Evolutionary conservation across 768 basidiomycete species (phyloP).

Genomic region (Brasilioporus rufonigricans): DNA sequence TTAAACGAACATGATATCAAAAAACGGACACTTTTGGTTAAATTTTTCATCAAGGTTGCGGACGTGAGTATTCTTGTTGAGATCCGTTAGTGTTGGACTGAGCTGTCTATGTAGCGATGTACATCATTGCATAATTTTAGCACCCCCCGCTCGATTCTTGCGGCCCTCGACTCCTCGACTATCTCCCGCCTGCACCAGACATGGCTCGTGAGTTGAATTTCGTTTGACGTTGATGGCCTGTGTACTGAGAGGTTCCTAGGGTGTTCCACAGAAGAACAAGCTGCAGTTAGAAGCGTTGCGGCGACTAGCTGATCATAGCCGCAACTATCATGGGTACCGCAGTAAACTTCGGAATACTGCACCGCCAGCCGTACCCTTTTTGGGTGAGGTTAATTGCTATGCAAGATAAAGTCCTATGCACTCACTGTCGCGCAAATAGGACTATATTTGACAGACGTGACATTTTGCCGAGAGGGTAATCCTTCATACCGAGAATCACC

Average conservation of each 20-base stretch:
- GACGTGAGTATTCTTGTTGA: constrained; percentile 57
- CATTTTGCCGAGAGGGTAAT: constrained; percentile 95
- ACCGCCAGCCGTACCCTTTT: constrained; percentile 92
- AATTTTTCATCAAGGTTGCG: constrained; percentile 92
- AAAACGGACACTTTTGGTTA: constrained; percentile 73
- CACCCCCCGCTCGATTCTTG: constrained; percentile 87
- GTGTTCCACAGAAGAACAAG: constrained; percentile 83
- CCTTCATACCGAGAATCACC: constrained; percentile 82
- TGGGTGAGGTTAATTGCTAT: constrained; percentile 51
- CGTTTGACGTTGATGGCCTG: background rate
- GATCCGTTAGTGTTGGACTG: constrained; percentile 8
- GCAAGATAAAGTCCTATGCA: background rate
- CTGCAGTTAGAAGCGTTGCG: constrained; percentile 74
- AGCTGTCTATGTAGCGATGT: constrained; percentile 62
- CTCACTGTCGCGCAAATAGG: constrained; percentile 42
- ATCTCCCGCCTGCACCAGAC: constrained; percentile 91
- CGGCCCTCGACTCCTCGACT: constrained; percentile 93
- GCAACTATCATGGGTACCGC: constrained; percentile 92
- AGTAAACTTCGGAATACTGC: constrained; percentile 81
- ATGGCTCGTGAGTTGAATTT: constrained; percentile 70
- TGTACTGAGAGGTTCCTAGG: constrained; percentile 43
- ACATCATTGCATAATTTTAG: constrained; percentile 84
- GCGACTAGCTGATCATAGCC: constrained; percentile 85
- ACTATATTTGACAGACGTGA: constrained; percentile 87
- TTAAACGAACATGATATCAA: constrained; percentile 87